Evolutionary conservation across 2,329 filamentous ascomycete genomes (phyloP).

Genomic region (Setomelanomma holmii): DNA sequence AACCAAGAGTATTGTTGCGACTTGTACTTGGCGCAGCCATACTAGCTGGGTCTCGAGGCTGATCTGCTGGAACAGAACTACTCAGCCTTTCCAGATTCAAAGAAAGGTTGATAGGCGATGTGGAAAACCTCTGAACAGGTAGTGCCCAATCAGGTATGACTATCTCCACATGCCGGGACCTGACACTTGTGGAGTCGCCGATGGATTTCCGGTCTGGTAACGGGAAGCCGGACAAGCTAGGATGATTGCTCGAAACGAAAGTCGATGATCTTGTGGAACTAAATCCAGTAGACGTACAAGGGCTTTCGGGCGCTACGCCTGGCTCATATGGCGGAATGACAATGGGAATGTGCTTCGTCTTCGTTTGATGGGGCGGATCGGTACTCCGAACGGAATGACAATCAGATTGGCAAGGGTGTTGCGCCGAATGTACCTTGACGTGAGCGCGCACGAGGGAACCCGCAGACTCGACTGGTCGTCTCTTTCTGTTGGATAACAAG

Average conservation of each 20-base stretch:
- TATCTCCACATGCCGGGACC: slow-evolving; percentile 58
- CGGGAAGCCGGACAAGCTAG: slow-evolving; percentile 37
- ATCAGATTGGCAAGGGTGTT: slow-evolving; percentile 25
- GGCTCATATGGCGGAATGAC: slow-evolving; percentile 52
- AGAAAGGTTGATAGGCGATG: slow-evolving; percentile 39
- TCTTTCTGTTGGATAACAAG: slow-evolving; percentile 30
- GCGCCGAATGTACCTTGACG: slow-evolving; percentile 30
- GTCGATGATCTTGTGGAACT: slow-evolving; percentile 44
- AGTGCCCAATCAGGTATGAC: slow-evolving; percentile 55
- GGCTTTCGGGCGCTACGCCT: slow-evolving; percentile 46
- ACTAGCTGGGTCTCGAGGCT: slow-evolving; percentile 40
- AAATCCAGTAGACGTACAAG: slow-evolving; percentile 42
- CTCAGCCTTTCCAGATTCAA: slow-evolving; percentile 26
- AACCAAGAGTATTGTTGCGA: slow-evolving; percentile 57
- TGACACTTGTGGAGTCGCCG: slow-evolving; percentile 38
- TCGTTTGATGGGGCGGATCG: slow-evolving; percentile 32
- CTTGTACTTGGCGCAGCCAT: slow-evolving; percentile 55
- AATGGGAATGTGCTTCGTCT: slow-evolving; percentile 55
- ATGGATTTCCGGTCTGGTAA: slow-evolving; percentile 37
- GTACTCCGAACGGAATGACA: slow-evolving; percentile 25
- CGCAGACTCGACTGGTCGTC: slow-evolving; percentile 39
- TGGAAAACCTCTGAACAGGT: slow-evolving; percentile 49
- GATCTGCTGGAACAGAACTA: slow-evolving; percentile 25
- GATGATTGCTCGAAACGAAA: slow-evolving; percentile 36
- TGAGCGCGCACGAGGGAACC: slow-evolving; percentile 30